Conservation (phyloP, 2,329 filamentous ascomycete genomes). For the Hypoxylon sp. region DNA sequence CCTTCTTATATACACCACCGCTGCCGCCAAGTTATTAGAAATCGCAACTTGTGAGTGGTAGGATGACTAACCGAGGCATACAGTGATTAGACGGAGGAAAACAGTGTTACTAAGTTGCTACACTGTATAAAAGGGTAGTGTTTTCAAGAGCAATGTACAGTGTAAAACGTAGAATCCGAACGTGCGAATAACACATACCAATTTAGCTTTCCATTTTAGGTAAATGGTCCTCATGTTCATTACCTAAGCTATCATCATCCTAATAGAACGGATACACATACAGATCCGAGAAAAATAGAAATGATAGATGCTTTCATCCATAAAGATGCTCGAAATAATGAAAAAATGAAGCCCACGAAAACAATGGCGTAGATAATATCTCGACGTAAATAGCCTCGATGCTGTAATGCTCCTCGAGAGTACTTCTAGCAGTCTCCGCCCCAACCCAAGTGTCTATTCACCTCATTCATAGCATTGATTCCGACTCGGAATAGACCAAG, state of each 20-base stretch:
- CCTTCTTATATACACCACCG: slow-evolving; percentile 13
- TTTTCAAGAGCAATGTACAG: background rate
- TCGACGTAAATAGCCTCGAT: slow-evolving; percentile 3
- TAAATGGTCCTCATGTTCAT: slow-evolving; percentile 43
- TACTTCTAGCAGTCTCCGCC: slow-evolving; percentile 56
- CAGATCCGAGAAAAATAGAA: slow-evolving; percentile 15
- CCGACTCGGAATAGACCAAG: slow-evolving; percentile 64
- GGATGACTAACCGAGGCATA: slow-evolving; percentile 21
- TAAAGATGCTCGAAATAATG: slow-evolving; percentile 23
- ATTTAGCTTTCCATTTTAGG: slow-evolving; percentile 39
- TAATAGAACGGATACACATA: slow-evolving; percentile 21
- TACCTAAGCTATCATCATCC: slow-evolving; percentile 11
- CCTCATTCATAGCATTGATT: slow-evolving; percentile 65
- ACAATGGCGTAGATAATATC: slow-evolving; percentile 23
- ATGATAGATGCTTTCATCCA: slow-evolving; percentile 17
- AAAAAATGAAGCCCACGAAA: slow-evolving; percentile 10
- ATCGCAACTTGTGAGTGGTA: slow-evolving; percentile 10
- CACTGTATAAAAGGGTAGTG: background rate
- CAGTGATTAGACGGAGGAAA: background rate
- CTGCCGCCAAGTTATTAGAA: slow-evolving; percentile 24
- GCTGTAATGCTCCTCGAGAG: slow-evolving; percentile 13
- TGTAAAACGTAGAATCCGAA: background rate
- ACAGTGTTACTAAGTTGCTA: background rate
- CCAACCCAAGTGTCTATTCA: slow-evolving; percentile 70
- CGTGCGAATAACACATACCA: slow-evolving; percentile 1